Evolutionary conservation across 495 filamentous ascomycete genomes (phyloP).

Genomic region (Cercophora scortea): DNA sequence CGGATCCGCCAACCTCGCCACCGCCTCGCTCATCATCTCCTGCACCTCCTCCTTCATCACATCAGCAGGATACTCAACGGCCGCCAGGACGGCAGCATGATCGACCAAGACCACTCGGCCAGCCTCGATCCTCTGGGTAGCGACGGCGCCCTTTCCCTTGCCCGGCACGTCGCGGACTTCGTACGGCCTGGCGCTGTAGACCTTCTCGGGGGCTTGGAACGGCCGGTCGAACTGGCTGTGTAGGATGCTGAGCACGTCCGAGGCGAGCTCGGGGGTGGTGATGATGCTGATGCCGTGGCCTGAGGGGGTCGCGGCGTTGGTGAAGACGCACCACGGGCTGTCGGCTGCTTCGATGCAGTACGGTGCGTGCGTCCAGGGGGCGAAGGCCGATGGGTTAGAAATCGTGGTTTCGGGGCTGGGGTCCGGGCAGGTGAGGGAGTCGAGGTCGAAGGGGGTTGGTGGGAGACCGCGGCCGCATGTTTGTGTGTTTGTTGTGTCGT

Average conservation of each 20-base stretch:
- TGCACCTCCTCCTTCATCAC: constrained; percentile 17
- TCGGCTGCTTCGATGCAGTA: constrained; percentile 14
- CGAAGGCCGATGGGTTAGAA: constrained; percentile 6
- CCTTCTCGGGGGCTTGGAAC: constrained; percentile 8
- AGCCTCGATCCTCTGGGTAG: constrained; percentile 18
- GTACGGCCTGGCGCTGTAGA: constrained; percentile 8
- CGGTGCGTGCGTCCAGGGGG: constrained; percentile 27
- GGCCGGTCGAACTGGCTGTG: constrained; percentile 2
- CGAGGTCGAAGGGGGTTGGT: not conserved
- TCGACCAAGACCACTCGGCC: constrained; percentile 23
- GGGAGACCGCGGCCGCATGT: constrained; percentile 4
- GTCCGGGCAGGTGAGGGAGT: not conserved
- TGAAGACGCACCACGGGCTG: constrained; percentile 27
- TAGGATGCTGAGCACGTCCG: constrained; percentile 9
- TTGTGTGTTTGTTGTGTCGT: no score
- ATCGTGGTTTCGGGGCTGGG: not conserved
- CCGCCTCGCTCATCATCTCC: constrained; percentile 18
- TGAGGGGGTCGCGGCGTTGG: constrained; percentile 16
- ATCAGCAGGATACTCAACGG: constrained; percentile 18
- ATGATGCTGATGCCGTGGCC: constrained; percentile 22
- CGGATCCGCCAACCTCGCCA: constrained; percentile 14
- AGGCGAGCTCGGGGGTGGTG: constrained; percentile 23
- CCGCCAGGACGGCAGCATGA: constrained; percentile 14
- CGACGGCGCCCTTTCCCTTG: constrained; percentile 24
- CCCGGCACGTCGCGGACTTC: constrained; percentile 17